phyloP scores from a whole-genome alignment of 495 filamentous ascomycete genomes.

The Xylona heveae region DNA sequence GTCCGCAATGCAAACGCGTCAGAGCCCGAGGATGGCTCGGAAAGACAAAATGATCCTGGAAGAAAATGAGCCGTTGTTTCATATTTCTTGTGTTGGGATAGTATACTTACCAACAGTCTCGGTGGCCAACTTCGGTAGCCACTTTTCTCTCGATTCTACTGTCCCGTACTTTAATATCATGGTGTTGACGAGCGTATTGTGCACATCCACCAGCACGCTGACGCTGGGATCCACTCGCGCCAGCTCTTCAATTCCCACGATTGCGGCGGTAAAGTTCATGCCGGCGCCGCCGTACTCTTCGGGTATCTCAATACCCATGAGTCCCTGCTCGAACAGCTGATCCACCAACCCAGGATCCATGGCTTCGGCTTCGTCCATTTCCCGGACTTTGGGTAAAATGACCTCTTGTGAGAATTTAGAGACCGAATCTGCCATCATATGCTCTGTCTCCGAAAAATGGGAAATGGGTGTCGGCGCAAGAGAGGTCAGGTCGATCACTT shows the following conservation, averaged over 20 bases:
- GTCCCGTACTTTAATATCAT: conserved; percentile 73
- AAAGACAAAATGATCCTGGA: conserved; percentile 79
- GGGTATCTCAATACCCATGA: conserved; percentile 95
- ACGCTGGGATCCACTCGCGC: conserved; percentile 89
- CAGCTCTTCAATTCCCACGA: conserved; percentile 92
- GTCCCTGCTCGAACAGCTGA: conserved; percentile 85
- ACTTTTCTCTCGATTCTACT: conserved; percentile 53
- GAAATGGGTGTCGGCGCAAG: conserved; percentile 82
- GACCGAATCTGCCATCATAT: conserved; percentile 72
- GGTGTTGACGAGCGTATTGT: conserved; percentile 96
- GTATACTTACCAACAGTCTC: conserved; percentile 37
- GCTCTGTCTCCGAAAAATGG: conserved; percentile 78
- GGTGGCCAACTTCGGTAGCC: conserved; percentile 72
- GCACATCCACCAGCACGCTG: conserved; percentile 80
- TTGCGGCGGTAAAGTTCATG: conserved; percentile 96
- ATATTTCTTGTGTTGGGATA: background rate
- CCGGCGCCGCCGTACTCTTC: conserved; percentile 92
- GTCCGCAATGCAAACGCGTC: conserved; percentile 93
- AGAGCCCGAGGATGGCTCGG: conserved; percentile 79
- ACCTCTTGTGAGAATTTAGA: conserved; percentile 77
- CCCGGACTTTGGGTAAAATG: conserved; percentile 78
- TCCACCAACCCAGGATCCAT: conserved; percentile 85
- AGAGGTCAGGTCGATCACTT: conserved; percentile 13
- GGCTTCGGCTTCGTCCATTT: conserved; percentile 91
- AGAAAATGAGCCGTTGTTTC: background rate